These are phyloP conservation scores for Crithidia acanthocephali DNA, from an alignment of 208 protist genomes.

Conservation along the genomic window DNA sequence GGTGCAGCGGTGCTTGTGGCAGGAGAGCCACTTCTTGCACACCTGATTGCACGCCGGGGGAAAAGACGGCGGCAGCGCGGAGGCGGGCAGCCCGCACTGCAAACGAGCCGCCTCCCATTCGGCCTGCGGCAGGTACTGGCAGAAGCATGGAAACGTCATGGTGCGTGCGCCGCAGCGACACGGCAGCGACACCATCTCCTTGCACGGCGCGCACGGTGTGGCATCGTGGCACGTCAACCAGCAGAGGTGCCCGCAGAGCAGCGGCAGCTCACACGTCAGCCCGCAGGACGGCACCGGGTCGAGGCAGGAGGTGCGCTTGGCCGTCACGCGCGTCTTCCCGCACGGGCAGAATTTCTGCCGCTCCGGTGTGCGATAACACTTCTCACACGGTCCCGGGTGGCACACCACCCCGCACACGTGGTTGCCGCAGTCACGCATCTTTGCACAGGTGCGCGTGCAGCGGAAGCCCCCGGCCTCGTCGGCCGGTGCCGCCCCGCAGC, in stretches of 20 bases:
- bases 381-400: conserved; percentile 76
- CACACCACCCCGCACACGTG: conserved; percentile 81
- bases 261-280: conserved; percentile 68
- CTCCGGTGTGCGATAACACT: conserved; percentile 61
- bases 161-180: conserved; percentile 72
- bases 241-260: conserved; percentile 89
- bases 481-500: conserved; percentile 36
- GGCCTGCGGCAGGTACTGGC: conserved; percentile 59
- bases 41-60: conserved; percentile 65
- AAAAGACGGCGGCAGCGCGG: conserved; percentile 35
- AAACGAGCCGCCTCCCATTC: conserved; percentile 60
- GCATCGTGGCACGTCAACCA: conserved; percentile 77
- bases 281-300: conserved; percentile 90
- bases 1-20: conserved; percentile 87
- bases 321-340: conserved; percentile 40
- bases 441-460: conserved; percentile 51
- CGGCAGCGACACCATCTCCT: conserved; percentile 43
- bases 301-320: conserved; percentile 59
- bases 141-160: conserved; percentile 77
- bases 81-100: conserved; percentile 24
- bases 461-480: conserved; percentile 31
- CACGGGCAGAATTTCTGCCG: conserved; percentile 59
- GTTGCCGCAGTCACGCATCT: conserved; percentile 80
- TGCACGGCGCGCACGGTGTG: conserved; percentile 79
- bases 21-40: conserved; percentile 76